Conservation (phyloP, 2,329 filamentous ascomycete species). For the Pestalotiopsis sp. region DNA sequence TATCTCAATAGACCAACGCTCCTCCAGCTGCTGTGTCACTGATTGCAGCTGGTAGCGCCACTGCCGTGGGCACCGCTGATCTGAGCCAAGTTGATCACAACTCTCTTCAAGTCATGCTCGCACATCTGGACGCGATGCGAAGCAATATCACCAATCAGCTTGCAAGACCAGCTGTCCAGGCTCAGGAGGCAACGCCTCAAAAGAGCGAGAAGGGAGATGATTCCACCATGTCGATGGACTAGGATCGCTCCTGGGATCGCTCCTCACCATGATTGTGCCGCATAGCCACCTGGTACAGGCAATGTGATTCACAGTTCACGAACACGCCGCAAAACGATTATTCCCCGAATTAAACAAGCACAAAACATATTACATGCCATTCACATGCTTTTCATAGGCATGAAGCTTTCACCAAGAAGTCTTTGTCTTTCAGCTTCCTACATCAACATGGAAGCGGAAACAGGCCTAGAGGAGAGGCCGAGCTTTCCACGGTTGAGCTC, state of each 20-base stretch:
- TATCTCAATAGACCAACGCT: conserved; percentile 40
- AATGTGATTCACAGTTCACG: neutral
- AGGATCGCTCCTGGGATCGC: neutral
- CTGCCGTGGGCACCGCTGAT: conserved; percentile 41
- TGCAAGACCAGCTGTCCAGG: conserved; percentile 13
- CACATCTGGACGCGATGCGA: conserved; percentile 46
- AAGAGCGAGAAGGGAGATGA: conserved; percentile 6
- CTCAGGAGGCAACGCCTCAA: conserved; percentile 1
- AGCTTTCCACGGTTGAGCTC: neutral
- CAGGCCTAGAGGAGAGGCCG: neutral
- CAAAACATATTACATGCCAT: neutral
- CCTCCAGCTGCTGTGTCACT: conserved; percentile 46
- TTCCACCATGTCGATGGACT: conserved; percentile 15
- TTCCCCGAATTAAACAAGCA: neutral
- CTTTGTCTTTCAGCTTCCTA: neutral
- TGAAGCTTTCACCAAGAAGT: neutral
- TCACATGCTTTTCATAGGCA: neutral
- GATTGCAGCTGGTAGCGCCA: conserved; percentile 49
- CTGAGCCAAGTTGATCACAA: conserved; percentile 44
- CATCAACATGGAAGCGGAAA: neutral
- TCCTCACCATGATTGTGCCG: neutral
- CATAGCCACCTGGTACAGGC: neutral
- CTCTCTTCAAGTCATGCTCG: conserved; percentile 50
- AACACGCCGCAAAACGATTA: neutral
- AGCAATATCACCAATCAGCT: conserved; percentile 43